Conservation (phyloP, 192 early-diverging fungal genomes). For the Entomortierella chlamydospora region DNA sequence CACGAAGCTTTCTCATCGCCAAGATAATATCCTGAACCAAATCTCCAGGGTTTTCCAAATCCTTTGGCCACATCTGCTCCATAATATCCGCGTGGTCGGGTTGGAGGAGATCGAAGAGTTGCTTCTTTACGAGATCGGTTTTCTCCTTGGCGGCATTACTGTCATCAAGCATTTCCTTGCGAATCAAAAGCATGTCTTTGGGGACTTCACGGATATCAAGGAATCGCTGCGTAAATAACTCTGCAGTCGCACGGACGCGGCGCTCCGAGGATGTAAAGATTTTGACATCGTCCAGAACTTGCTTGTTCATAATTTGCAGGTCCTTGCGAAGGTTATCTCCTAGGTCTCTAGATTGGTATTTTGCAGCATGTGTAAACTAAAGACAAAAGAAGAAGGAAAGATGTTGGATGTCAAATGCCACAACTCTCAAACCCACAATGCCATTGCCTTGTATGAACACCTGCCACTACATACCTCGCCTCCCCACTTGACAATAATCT, state of each 20-base stretch:
- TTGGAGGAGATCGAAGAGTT: constrained; percentile 65
- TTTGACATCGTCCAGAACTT: constrained; percentile 88
- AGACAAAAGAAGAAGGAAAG: background rate
- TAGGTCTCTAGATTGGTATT: constrained; percentile 89
- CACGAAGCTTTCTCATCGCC: constrained; percentile 72
- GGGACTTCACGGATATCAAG: constrained; percentile 69
- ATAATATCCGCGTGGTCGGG: constrained; percentile 46
- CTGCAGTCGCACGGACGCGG: constrained; percentile 88
- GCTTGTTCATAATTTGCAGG: constrained; percentile 86
- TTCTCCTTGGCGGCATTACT: constrained; percentile 95
- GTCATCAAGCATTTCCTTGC: constrained; percentile 95
- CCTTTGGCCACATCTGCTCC: constrained; percentile 55
- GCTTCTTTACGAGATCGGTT: constrained; percentile 86
- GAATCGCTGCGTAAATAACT: constrained; percentile 75
- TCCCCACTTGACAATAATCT: constrained; percentile 98
- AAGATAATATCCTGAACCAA: constrained; percentile 77
- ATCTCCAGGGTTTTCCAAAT: constrained; percentile 50
- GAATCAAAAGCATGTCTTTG: constrained; percentile 73
- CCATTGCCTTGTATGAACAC: background rate
- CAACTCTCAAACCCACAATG: background rate
- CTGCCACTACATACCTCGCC: constrained; percentile 69
- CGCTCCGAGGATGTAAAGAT: constrained; percentile 89
- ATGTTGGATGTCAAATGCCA: background rate
- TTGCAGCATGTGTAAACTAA: constrained; percentile 92
- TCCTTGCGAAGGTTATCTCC: constrained; percentile 95